phyloP scores from a whole-genome alignment of 2,329 filamentous ascomycete genomes.

The Cryphonectria parasitica region DNA sequence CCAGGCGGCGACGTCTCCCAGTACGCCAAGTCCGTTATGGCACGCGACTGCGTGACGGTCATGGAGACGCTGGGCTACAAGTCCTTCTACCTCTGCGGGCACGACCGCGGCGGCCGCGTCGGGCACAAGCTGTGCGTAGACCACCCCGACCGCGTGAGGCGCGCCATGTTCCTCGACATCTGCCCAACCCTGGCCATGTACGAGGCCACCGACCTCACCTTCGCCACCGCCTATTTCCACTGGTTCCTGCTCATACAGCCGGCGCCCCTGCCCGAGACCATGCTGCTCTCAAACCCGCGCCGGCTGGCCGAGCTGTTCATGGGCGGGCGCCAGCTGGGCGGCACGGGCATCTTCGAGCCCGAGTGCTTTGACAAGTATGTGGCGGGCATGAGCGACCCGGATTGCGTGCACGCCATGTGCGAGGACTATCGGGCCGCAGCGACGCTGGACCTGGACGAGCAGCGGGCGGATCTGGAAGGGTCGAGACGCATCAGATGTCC shows the following conservation, averaged over 20 bases:
- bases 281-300: slow-evolving; percentile 45
- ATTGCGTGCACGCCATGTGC: slow-evolving; percentile 52
- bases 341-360: slow-evolving; percentile 40
- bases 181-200: slow-evolving; percentile 61
- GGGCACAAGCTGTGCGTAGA: slow-evolving; percentile 58
- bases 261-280: slow-evolving; percentile 53
- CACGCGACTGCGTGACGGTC: slow-evolving; percentile 48
- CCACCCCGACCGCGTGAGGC: slow-evolving; percentile 45
- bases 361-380: slow-evolving; percentile 47
- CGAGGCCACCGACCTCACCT: slow-evolving; percentile 44
- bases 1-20: slow-evolving; percentile 37
- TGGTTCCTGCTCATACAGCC: slow-evolving; percentile 63
- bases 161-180: slow-evolving; percentile 54
- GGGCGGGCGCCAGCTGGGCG: slow-evolving; percentile 44
- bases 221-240: slow-evolving; percentile 58
- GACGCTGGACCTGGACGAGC: slow-evolving; percentile 55
- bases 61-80: slow-evolving; percentile 49
- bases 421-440: slow-evolving; percentile 60
- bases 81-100: slow-evolving; percentile 54
- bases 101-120: slow-evolving; percentile 61
- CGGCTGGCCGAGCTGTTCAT: slow-evolving; percentile 48
- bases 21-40: slow-evolving; percentile 56
- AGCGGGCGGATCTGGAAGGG: slow-evolving; percentile 47
- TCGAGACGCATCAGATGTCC: slow-evolving; percentile 51
- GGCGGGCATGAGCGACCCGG: slow-evolving; percentile 44